Evolutionary conservation across 768 basidiomycete genomes (phyloP), one percentile per base, ranked within the genome.

Genomic region (Mycena filopes): DNA sequence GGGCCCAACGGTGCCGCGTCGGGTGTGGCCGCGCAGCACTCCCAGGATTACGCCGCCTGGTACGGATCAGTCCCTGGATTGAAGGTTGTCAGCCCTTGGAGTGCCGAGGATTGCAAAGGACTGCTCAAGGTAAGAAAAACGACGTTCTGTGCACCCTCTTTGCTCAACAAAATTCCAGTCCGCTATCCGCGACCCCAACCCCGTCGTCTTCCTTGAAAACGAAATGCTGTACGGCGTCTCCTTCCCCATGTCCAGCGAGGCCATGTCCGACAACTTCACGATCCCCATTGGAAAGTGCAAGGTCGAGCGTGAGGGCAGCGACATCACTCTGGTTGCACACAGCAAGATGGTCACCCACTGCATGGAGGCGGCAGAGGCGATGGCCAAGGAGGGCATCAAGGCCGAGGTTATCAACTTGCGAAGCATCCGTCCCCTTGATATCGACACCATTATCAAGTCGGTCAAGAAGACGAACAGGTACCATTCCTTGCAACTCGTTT

Each of bases 391-490:
- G 80, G 97, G 95, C 36, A 90, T 99, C 83, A 93, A 94, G 76
- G 96, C 95, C 26, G 98, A 99, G 81, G 95, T 99, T 72, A 91
- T 99, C 85, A 99, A 99, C 86, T 86, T 99, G 69, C 87, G 97
- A 70, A 90, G 89, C 66, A 99, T 98, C 76, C 92, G 98, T 66
- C 98, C 98, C 65, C 88, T 99, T 31, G 98, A 99, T 77, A 97
- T 99, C 72, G 93, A 96, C 67, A 98, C 97, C 56, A 98, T 99
- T 80, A 96, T 94, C 78, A 86, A 88, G 74, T 96, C 95, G 10
- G 94, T 99, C 73, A 99, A 99, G 87, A 99, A 99, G 86, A 99
- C 98, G 36, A 97, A 97, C 82, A 86, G 96, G 93, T 92, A 87
- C 75, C 20, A 18, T 36, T 4, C 56, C 31, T 5, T 8, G 11